Base-by-base conservation (phyloP, 192 early-diverging fungal species). In the Coemansia sp. region DNA sequence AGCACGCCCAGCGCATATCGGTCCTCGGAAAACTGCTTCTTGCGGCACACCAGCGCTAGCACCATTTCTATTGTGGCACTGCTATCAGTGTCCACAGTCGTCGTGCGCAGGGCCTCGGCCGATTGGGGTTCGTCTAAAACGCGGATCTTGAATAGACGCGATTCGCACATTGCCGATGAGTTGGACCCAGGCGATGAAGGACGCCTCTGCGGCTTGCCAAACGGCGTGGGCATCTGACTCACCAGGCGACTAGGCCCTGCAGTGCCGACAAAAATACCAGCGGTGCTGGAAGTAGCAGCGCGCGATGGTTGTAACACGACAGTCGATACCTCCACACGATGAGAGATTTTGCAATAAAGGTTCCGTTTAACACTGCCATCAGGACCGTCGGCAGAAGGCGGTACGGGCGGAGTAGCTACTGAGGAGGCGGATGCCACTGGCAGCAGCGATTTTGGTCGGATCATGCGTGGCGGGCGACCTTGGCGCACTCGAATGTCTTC, bases 1-100 rank as follows among this genome's bases (percentile, higher is more conserved):
- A 96, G 87, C 45, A 91, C 91, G 18, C 79, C 79, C 64, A 99
- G 83, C 9, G 93, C 89, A 69, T 95, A 98, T 36, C 95, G 86
- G 34, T 88, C 88, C 11, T 89, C 83, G 41, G 94, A 86, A 63
- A 97, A 88, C 73, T 92, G 93, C 48, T 94, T 86, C 69, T 96
- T 96, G 28, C 81, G 75, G 65, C 95, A 98, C 38, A 99, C 92
- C 7, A 84, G 74, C 6, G 93, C 87, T 52, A 98, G 88, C 14
- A 96, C 89, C 47, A 90, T 89, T 23, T 84, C 84, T 45, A 99
- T 85, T 16, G 90, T 86, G 66, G 88, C 89, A 59, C 87, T 85
- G 11, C 85, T 75, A 42, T 86, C 71, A 11, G 94, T 86, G 42
- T 88, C 89, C 11, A 98, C 88, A 1, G 94, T 97, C 1, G 95